These are phyloP conservation scores for Exophiala dermatitidis DNA, from an alignment of 2,329 filamentous ascomycete species.

Conservation along the genomic window DNA sequence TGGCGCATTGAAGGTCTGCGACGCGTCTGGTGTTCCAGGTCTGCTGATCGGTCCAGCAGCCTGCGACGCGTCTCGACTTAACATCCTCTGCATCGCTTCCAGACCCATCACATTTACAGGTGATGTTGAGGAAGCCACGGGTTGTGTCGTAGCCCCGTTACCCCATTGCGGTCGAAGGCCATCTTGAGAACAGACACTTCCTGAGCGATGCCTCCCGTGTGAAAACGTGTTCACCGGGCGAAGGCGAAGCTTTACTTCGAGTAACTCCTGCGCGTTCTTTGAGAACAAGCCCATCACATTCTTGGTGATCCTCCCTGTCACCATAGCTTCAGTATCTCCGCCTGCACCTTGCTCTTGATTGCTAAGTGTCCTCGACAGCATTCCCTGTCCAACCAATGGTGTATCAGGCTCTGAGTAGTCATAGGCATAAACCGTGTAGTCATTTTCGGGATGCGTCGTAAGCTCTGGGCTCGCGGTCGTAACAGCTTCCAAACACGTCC, in stretches of 20 bases:
- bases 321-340: constrained; percentile 43
- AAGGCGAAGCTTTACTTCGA: constrained; percentile 87
- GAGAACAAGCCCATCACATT: constrained; percentile 79
- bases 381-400: constrained; percentile 88
- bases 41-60: constrained; percentile 20
- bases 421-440: constrained; percentile 95
- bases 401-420: constrained; percentile 94
- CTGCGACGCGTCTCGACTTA: constrained; percentile 34
- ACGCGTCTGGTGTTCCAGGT: constrained; percentile 19
- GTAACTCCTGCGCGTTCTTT: constrained; percentile 70
- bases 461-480: constrained; percentile 76
- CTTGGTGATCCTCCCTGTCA: constrained; percentile 84
- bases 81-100: constrained; percentile 39
- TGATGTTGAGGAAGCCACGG: constrained; percentile 30
- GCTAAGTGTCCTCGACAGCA: constrained; percentile 78
- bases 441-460: constrained; percentile 60
- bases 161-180: constrained; percentile 20
- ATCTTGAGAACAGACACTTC: constrained; percentile 25
- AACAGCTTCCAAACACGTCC: constrained; percentile 79
- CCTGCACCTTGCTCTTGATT: constrained; percentile 43
- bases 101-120: constrained; percentile 39
- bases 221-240: constrained; percentile 56
- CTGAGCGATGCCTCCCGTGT: constrained; percentile 21
- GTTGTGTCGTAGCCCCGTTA: constrained; percentile 11
- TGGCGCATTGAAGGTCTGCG: constrained; percentile 13